Conservation (phyloP, 78 protist genomes). For the Guillardia theta region DNA sequence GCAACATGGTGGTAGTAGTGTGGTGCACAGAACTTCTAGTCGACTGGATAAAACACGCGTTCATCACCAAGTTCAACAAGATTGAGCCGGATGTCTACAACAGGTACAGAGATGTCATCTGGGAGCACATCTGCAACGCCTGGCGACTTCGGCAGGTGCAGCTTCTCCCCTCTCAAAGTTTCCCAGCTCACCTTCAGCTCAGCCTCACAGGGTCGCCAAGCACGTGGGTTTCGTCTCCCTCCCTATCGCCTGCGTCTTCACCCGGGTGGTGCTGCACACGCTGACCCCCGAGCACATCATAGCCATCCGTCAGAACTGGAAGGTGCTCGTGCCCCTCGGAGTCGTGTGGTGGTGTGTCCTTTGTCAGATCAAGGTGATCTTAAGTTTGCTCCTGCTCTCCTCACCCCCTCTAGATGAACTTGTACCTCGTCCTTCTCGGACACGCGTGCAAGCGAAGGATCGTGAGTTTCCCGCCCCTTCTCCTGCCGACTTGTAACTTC, state of each 20-base stretch:
- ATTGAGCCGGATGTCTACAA: neutral
- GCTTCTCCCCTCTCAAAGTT: neutral
- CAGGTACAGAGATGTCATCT: neutral
- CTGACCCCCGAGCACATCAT: too few species aligned
- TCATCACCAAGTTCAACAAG: conserved; percentile 80
- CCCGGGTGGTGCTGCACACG: too few species aligned
- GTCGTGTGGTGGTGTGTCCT: neutral
- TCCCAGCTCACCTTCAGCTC: neutral
- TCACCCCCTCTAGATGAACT: too few species aligned
- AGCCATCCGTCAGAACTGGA: too few species aligned
- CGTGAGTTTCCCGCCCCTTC: too few species aligned
- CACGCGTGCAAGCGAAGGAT: too few species aligned
- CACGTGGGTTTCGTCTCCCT: conserved; percentile 31
- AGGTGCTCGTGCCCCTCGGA: neutral
- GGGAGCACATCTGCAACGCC: neutral
- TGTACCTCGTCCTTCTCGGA: too few species aligned
- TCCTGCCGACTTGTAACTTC: too few species aligned
- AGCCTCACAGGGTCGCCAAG: neutral
- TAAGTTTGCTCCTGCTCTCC: too few species aligned
- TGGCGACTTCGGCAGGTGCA: neutral
- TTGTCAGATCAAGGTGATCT: neutral
- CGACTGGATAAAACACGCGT: conserved; percentile 88
- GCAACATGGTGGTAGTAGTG: neutral
- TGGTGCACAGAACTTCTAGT: conserved; percentile 63
- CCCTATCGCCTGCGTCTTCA: conserved; percentile 45